Conservation (phyloP, 768 basidiomycete genomes). For the Amanita exitialis region DNA sequence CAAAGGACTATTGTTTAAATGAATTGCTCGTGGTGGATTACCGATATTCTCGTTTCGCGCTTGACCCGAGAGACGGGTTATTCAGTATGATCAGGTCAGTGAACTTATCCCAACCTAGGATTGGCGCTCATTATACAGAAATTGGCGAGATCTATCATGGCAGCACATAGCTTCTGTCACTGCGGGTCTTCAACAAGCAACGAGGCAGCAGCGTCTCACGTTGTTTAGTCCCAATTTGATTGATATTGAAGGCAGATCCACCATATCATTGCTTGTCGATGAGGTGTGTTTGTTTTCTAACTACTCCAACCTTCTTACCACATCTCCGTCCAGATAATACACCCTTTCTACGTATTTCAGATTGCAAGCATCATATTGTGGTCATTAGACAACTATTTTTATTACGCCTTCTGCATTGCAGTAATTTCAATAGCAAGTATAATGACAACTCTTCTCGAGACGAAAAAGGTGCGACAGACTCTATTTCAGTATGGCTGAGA, state of each 20-base stretch:
- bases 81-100: constrained; percentile 75
- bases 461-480: constrained; percentile 55
- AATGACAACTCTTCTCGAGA: constrained; percentile 80
- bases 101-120: background rate
- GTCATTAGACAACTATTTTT: constrained; percentile 93
- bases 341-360: constrained; percentile 98
- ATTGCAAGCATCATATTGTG: constrained; percentile 90
- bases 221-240: constrained; percentile 84
- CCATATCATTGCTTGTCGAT: constrained; percentile 69
- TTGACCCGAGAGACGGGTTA: constrained; percentile 76
- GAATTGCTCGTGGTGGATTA: constrained; percentile 73
- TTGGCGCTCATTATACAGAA: constrained; percentile 31
- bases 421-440: constrained; percentile 84
- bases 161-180: constrained; percentile 50
- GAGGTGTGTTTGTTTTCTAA: constrained; percentile 45
- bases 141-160: constrained; percentile 86
- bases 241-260: constrained; percentile 84
- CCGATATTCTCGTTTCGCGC: constrained; percentile 82
- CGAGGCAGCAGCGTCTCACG: constrained; percentile 52
- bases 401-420: constrained; percentile 95
- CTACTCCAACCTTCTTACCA: constrained; percentile 2
- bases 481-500: background rate
- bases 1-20: constrained; percentile 29
- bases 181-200: constrained; percentile 44
- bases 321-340: constrained; percentile 52